These are phyloP conservation scores for Teratosphaeria pseudoeucalypti DNA, from an alignment of 2,329 filamentous ascomycete species.

Conservation along the genomic window DNA sequence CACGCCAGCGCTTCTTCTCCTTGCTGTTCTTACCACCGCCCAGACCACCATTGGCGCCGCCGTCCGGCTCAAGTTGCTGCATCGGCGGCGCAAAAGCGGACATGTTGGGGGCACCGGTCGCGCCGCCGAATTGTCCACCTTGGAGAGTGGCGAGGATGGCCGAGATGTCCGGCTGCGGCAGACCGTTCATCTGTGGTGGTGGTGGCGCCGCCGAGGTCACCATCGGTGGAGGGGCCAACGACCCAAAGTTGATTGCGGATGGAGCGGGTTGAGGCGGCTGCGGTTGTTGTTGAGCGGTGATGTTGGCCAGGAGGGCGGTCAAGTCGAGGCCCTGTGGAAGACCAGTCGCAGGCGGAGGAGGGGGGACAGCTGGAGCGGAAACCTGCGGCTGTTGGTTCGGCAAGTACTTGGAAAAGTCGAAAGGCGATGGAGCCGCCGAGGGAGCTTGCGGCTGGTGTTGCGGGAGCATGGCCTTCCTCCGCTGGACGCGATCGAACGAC, in stretches of 20 bases:
- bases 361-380: conserved; percentile 3
- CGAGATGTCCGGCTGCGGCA: conserved; percentile 14
- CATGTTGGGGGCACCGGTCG: conserved; percentile 4
- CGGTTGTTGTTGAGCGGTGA: conserved; percentile 10
- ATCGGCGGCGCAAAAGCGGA: conserved; percentile 4
- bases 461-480: conserved; percentile 8
- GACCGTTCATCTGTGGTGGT: conserved; percentile 5
- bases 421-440: background rate
- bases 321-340: conserved; percentile 9
- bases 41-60: conserved; percentile 4
- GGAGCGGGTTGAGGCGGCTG: conserved; percentile 6
- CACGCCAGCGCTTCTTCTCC: conserved; percentile 7
- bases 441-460: conserved; percentile 7
- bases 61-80: conserved; percentile 20
- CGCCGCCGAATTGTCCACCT: conserved; percentile 1
- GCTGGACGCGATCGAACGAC: conserved; percentile 13
- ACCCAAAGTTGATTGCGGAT: background rate
- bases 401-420: conserved; percentile 8
- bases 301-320: conserved; percentile 11
- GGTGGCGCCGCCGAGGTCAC: conserved; percentile 1
- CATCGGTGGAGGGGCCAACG: conserved; percentile 2
- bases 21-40: conserved; percentile 9
- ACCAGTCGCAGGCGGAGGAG: conserved; percentile 5
- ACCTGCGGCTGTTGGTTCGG: conserved; percentile 13
- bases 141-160: conserved; percentile 21